These are phyloP conservation scores for Thecaphora thlaspeos DNA, from an alignment of 1,284 basidiomycete genomes.

Conservation along the genomic window DNA sequence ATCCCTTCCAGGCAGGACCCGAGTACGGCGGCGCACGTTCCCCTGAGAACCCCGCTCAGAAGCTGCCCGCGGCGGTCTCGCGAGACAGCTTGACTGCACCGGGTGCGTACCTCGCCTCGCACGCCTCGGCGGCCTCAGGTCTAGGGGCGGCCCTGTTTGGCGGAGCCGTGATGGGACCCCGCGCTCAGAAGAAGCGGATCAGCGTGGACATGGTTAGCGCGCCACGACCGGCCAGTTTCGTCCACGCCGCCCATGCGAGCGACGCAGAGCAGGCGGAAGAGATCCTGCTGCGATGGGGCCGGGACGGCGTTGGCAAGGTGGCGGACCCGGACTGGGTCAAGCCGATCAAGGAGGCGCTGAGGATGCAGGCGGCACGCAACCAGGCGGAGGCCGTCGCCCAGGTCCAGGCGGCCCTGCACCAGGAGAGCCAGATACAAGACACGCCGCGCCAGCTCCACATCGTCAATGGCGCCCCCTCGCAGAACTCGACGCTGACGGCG, in stretches of 20 bases:
- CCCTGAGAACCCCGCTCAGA: not conserved
- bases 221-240: constrained; percentile 40
- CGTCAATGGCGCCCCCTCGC: constrained; percentile 45
- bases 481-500: constrained; percentile 35
- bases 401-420: constrained; percentile 60
- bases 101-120: constrained; percentile 22
- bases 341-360: constrained; percentile 81
- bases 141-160: constrained; percentile 27
- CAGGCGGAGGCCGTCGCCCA: constrained; percentile 80
- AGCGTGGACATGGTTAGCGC: constrained; percentile 50
- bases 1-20: constrained; percentile 32
- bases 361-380: constrained; percentile 64
- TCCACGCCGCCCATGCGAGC: constrained; percentile 86
- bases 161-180: constrained; percentile 26
- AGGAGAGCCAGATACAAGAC: constrained; percentile 62
- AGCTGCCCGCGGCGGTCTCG: no score
- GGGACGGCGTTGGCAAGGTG: constrained; percentile 82
- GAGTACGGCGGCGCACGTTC: constrained; percentile 18
- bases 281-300: constrained; percentile 82
- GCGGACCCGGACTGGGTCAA: constrained; percentile 68
- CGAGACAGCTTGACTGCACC: constrained; percentile 1
- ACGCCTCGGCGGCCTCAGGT: constrained; percentile 24
- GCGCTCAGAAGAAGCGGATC: constrained; percentile 50
- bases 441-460: constrained; percentile 43
- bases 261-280: constrained; percentile 88